A percentile compares a stretch with the other conserved stretches of the same genome.
These are phyloP conservation scores for Tilletia setariae DNA, from an alignment of 1,284 basidiomycete genomes.

Conservation along the genomic window DNA sequence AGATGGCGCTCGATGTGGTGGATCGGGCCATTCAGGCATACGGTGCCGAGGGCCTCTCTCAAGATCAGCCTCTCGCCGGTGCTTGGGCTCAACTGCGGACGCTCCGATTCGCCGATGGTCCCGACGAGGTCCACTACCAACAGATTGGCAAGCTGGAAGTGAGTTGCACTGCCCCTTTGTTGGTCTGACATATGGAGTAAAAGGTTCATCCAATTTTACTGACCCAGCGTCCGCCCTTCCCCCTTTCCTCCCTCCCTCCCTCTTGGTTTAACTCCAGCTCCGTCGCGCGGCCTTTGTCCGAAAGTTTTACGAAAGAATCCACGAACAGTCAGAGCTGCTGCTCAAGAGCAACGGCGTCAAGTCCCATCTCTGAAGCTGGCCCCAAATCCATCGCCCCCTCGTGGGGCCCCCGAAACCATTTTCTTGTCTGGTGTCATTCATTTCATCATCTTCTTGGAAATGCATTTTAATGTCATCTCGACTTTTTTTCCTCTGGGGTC, in stretches of 20 bases:
- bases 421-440: too few species aligned
- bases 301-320: conserved; percentile 32
- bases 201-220: too few species aligned
- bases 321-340: conserved; percentile 26
- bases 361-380: conserved; percentile 30
- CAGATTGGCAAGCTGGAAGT: conserved; percentile 81
- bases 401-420: too few species aligned
- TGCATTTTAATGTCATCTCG: too few species aligned
- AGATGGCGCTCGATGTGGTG: conserved; percentile 78
- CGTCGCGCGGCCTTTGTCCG: conserved; percentile 37
- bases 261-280: not conserved
- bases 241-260: not conserved
- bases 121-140: conserved; percentile 76
- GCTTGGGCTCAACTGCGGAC: conserved; percentile 80
- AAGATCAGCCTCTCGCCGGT: conserved; percentile 78
- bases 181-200: too few species aligned
- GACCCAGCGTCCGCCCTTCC: too few species aligned
- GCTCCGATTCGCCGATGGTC: conserved; percentile 39
- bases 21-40: conserved; percentile 87
- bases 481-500: too few species aligned
- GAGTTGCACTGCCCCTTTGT: conserved; percentile 9
- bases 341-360: conserved; percentile 37
- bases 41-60: conserved; percentile 89
- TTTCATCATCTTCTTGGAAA: too few species aligned
- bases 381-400: too few species aligned